These are phyloP conservation scores for Saccharomyces hybrid DNA, from an alignment of 1,139 yeast genomes.

Conservation along the genomic window DNA sequence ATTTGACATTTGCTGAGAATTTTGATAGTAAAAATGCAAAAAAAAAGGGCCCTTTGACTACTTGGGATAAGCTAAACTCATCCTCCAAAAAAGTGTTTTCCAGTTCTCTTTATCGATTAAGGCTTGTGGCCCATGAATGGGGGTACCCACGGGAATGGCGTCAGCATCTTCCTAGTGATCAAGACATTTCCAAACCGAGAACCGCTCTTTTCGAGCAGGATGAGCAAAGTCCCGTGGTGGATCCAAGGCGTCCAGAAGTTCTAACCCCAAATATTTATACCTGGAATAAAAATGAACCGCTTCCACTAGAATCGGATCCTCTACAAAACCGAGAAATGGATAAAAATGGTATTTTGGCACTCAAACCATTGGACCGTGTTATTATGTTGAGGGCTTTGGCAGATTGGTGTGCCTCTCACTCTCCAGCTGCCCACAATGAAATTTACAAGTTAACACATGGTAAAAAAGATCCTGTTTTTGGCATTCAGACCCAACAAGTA, in stretches of 20 bases:
- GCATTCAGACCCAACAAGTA: slow-evolving; percentile 28
- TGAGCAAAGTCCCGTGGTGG: slow-evolving; percentile 33
- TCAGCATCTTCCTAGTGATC: slow-evolving; percentile 14
- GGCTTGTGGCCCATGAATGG: slow-evolving; percentile 28
- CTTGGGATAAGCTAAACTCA: slow-evolving; percentile 12
- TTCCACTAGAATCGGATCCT: slow-evolving; percentile 29
- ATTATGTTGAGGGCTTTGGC: slow-evolving; percentile 40
- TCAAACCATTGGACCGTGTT: slow-evolving; percentile 42
- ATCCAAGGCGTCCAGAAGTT: slow-evolving; percentile 37
- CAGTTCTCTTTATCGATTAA: slow-evolving; percentile 40
- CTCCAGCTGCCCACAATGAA: slow-evolving; percentile 38
- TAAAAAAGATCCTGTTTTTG: slow-evolving; percentile 29
- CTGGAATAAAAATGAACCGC: slow-evolving; percentile 18
- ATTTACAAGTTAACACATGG: slow-evolving; percentile 30
- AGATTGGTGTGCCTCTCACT: slow-evolving; percentile 44
- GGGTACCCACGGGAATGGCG: slow-evolving; percentile 44
- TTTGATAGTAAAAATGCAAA: slow-evolving; percentile 26
- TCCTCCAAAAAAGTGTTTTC: slow-evolving; percentile 19
- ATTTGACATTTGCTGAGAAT: slow-evolving; percentile 20
- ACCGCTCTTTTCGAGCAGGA: slow-evolving; percentile 20
- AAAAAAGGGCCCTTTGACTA: slow-evolving; percentile 22
- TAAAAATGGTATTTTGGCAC: slow-evolving; percentile 39
- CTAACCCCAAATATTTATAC: slow-evolving; percentile 24
- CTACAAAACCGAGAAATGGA: slow-evolving; percentile 37
- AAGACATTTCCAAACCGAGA: slow-evolving; percentile 13